phyloP scores from a whole-genome alignment of 805 yeast species.

The Scheffersomyces ergatensis region DNA sequence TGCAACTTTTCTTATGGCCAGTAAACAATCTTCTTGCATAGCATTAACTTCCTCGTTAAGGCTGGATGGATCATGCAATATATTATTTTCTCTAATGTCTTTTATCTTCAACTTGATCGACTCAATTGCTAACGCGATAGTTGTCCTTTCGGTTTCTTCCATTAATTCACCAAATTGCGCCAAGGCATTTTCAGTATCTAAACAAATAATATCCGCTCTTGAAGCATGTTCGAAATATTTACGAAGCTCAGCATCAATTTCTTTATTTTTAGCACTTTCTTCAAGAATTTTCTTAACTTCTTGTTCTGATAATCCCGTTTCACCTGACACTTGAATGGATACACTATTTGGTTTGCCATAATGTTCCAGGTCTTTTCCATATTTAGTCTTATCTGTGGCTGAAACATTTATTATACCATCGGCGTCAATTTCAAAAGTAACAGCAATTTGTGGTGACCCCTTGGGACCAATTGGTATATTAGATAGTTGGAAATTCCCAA shows the following conservation, averaged over 20 bases:
- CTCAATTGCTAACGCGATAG: conserved; percentile 15
- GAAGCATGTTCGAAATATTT: conserved; percentile 71
- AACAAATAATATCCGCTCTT: conserved; percentile 72
- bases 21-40: conserved; percentile 36
- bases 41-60: conserved; percentile 35
- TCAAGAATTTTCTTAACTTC: conserved; percentile 63
- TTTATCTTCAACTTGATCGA: conserved; percentile 25
- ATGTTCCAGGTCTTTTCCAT: conserved; percentile 32
- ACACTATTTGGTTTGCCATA: conserved; percentile 50
- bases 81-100: conserved; percentile 30
- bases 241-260: conserved; percentile 56
- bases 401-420: conserved; percentile 67
- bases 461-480: conserved; percentile 77
- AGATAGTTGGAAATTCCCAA: conserved; percentile 69
- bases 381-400: conserved; percentile 52
- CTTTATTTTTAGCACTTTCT: conserved; percentile 64
- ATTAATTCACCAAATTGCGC: conserved; percentile 59
- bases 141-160: conserved; percentile 46
- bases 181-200: conserved; percentile 86
- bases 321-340: conserved; percentile 66
- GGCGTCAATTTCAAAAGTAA: conserved; percentile 76
- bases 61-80: conserved; percentile 28
- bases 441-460: conserved; percentile 77
- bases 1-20: conserved; percentile 39
- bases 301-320: conserved; percentile 65